Evolutionary conservation across 805 yeast species (phyloP).

Genomic region (Nakazawaea siamensis): DNA sequence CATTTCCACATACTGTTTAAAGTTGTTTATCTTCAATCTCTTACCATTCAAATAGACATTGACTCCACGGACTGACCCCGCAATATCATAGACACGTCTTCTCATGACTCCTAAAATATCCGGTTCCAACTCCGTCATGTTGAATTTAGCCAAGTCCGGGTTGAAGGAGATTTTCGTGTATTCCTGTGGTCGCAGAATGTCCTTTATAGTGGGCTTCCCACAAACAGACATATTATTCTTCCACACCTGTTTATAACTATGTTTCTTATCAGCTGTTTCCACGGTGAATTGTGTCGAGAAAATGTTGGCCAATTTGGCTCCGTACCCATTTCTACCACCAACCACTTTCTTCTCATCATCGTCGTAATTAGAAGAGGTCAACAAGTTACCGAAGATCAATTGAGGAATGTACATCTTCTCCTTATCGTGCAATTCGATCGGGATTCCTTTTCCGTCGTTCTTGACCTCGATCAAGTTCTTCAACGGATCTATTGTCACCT

Average conservation of each 20-base stretch:
- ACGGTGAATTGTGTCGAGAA: conserved; percentile 81
- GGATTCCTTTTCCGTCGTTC: conserved; percentile 95
- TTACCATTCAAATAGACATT: conserved; percentile 72
- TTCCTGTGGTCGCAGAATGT: conserved; percentile 53
- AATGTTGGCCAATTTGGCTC: conserved; percentile 95
- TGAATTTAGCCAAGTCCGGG: conserved; percentile 80
- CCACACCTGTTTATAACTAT: conserved; percentile 79
- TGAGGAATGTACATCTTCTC: conserved; percentile 94
- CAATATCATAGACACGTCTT: conserved; percentile 91
- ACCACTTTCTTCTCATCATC: conserved; percentile 93
- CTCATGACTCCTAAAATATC: conserved; percentile 79
- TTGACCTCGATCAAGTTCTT: conserved; percentile 67
- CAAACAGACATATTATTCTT: conserved; percentile 74
- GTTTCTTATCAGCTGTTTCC: conserved; percentile 77
- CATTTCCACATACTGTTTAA: conserved; percentile 84
- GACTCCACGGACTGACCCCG: conserved; percentile 86
- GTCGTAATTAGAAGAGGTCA: conserved; percentile 94
- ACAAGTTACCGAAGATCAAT: conserved; percentile 87
- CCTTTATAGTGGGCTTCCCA: conserved; percentile 65
- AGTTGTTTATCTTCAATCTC: conserved; percentile 58
- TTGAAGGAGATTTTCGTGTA: conserved; percentile 81
- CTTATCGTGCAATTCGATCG: conserved; percentile 85
- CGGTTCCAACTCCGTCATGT: conserved; percentile 76
- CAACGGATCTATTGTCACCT: conserved; percentile 74
- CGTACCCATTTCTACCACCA: conserved; percentile 98